Conservation (phyloP, 352 stramenopile species). For the Phytophthora podocarpi region DNA sequence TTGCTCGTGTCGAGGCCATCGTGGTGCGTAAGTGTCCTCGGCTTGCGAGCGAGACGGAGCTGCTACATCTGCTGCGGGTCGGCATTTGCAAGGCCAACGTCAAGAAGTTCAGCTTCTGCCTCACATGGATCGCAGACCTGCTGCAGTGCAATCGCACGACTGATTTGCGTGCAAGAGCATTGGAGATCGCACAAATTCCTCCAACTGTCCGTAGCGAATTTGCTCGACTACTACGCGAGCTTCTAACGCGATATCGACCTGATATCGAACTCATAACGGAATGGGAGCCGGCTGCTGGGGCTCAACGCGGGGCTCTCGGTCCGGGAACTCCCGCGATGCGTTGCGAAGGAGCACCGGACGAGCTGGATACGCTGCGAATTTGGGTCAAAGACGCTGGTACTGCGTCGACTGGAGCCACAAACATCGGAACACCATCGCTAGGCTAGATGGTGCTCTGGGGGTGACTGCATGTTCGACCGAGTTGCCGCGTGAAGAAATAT, state of each 20-base stretch:
- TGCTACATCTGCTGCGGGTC: conserved; percentile 65
- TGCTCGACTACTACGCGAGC: conserved; percentile 58
- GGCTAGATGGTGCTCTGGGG: conserved; percentile 11
- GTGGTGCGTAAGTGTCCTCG: conserved; percentile 64
- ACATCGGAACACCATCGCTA: conserved; percentile 17
- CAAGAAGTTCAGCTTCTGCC: conserved; percentile 84
- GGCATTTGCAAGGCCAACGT: conserved; percentile 83
- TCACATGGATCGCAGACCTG: conserved; percentile 81
- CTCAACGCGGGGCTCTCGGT: conserved; percentile 20
- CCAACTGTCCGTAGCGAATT: conserved; percentile 72
- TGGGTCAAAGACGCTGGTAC: conserved; percentile 63
- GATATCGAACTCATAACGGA: conserved; percentile 79
- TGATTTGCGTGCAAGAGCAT: conserved; percentile 63
- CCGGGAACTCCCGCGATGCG: conserved; percentile 23
- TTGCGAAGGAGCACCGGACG: conserved; percentile 26
- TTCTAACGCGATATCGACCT: conserved; percentile 56
- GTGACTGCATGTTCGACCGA: not conserved
- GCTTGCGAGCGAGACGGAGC: conserved; percentile 52
- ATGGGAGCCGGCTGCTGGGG: conserved; percentile 57
- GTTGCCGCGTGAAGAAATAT: conserved; percentile 18
- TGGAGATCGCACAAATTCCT: conserved; percentile 79
- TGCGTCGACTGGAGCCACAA: conserved; percentile 4
- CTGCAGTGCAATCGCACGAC: conserved; percentile 65
- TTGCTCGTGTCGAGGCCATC: conserved; percentile 67
- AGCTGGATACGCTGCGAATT: conserved; percentile 72